Evolutionary conservation across 192 early-diverging fungal species (phyloP), one percentile per base, ranked within the genome.

Genomic region (Dimargaris cristalligena): DNA sequence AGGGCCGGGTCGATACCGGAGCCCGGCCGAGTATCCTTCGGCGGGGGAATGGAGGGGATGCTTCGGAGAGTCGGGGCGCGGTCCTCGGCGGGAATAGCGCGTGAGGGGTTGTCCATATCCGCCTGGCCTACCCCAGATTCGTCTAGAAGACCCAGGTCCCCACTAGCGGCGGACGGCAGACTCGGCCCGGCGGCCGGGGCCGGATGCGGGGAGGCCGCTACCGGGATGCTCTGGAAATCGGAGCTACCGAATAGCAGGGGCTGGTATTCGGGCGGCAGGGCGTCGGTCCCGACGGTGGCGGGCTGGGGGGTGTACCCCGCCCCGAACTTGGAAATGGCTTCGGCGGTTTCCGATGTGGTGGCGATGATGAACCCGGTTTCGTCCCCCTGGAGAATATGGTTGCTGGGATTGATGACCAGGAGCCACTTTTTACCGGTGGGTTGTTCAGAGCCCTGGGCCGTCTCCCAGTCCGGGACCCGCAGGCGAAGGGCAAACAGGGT

Each of bases 291-390:
- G 23, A 22, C 2, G 29, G 14, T 2, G 14, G 22, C 22, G 16
- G n/a, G 16, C 18, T 28, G n/a, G n/a, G n/a, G 16, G 22, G 51
- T 16, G 29, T 52, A 52, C 3, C 51, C 51, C 32, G 9, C 18
- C 14, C 54, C 54, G 23, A 56, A 56, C 14, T 56, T 29, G 2
- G 74, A 68, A 20, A 76, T 71, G 54, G 70, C 62, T 18, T 62
- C 46, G 20, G 74, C 67, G 3, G 68, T 68, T 26, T 72, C 70
- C 25, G 74, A 67, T 47, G 70, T 66, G 44, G 58, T 48, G 18
- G 74, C 62, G 25, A 81, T 73, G 8, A 85, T 68, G 66, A 81
- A 88, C 28, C 75, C 83, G 26, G 70, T 67, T 64, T 88, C 85
- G 30, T 76, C 74, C 34, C 79, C 85, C 1, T 63, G 47, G 28